Percentiles rank a stretch among this genome's conserved stretches.
Conservation (phyloP, 495 filamentous ascomycete genomes). For the Penicillium parvum region DNA sequence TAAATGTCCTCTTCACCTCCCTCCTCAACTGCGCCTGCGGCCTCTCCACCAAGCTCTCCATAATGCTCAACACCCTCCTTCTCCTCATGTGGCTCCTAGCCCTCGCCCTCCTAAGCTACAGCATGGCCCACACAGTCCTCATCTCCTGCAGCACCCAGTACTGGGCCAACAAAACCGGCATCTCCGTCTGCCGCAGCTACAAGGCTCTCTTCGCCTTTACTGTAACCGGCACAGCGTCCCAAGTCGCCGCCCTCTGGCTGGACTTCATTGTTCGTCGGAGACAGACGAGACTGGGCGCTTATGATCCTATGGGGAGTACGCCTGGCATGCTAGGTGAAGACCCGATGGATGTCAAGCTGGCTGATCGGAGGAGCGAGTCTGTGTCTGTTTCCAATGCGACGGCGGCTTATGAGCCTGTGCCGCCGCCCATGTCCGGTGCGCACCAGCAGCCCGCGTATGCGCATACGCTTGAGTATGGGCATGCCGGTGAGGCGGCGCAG, state of each 20-base stretch:
- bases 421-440: slow-evolving; percentile 3
- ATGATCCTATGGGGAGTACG: slow-evolving; percentile 35
- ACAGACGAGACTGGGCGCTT: slow-evolving; percentile 43
- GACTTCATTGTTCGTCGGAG: slow-evolving; percentile 47
- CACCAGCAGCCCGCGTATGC: background rate
- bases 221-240: slow-evolving; percentile 43
- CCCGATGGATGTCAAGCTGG: slow-evolving; percentile 29
- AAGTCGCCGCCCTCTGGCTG: slow-evolving; percentile 45
- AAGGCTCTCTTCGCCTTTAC: slow-evolving; percentile 65
- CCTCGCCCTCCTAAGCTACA: slow-evolving; percentile 54
- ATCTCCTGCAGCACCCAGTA: slow-evolving; percentile 49
- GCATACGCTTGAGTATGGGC: slow-evolving; percentile 2
- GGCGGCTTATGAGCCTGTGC: slow-evolving; percentile 10
- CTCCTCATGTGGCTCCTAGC: slow-evolving; percentile 54
- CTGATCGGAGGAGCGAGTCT: slow-evolving; percentile 25
- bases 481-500: slow-evolving; percentile 26
- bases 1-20: slow-evolving; percentile 49
- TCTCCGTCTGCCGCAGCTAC: slow-evolving; percentile 60
- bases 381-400: background rate
- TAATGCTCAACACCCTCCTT: slow-evolving; percentile 48
- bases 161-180: slow-evolving; percentile 55
- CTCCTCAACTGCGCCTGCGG: slow-evolving; percentile 52
- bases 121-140: slow-evolving; percentile 52
- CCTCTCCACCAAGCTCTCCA: slow-evolving; percentile 53
- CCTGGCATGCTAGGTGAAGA: slow-evolving; percentile 23